Evolutionary conservation across 441 rosid species (phyloP).

Genomic region (Populus tomentosa): DNA sequence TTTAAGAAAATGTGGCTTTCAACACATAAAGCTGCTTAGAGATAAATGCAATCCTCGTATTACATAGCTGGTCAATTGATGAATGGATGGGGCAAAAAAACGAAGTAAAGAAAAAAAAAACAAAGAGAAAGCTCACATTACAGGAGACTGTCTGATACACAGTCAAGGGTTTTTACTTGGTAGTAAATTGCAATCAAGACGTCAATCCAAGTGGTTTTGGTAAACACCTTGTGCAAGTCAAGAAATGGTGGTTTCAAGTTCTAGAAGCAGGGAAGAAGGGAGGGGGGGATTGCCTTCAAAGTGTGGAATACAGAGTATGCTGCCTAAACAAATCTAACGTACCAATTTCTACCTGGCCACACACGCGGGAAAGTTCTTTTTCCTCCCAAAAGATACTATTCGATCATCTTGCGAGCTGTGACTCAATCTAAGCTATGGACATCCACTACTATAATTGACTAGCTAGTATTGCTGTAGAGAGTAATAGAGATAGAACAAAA

Average conservation of each 20-base stretch:
- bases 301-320: neutral
- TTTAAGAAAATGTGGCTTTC: neutral
- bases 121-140: neutral
- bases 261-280: neutral
- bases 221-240: neutral
- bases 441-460: neutral
- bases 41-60: neutral
- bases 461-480: neutral
- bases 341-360: constrained; percentile 4
- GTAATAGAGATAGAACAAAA: neutral
- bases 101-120: neutral
- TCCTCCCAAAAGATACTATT: neutral
- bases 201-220: neutral
- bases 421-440: neutral
- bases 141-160: neutral
- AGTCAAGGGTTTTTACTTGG: neutral
- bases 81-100: neutral
- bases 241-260: neutral
- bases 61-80: neutral
- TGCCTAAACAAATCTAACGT: neutral
- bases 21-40: neutral
- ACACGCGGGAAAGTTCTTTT: neutral
- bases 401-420: neutral
- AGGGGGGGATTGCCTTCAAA: neutral
- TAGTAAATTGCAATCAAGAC: neutral